These are phyloP conservation scores for Colletotrichum simmondsii DNA, from an alignment of 2,329 filamentous ascomycete species.

Conservation along the genomic window DNA sequence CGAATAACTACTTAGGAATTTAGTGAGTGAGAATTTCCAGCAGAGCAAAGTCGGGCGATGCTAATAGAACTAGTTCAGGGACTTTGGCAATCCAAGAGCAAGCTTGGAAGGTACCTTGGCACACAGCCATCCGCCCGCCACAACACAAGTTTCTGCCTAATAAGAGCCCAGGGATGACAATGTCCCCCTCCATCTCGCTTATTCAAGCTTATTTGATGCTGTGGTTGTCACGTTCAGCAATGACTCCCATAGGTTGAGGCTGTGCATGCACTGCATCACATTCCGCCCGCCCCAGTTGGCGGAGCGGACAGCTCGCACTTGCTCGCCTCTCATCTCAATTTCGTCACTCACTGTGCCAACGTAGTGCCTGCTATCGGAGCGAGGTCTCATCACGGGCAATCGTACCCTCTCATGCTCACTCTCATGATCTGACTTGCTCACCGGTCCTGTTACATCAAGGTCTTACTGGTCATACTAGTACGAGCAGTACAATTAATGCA, in stretches of 20 bases:
- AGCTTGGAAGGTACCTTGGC: background rate
- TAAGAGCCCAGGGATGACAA: background rate
- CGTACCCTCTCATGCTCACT: too few species aligned
- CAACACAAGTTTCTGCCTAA: slow-evolving; percentile 6
- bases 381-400: background rate
- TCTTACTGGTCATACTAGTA: too few species aligned
- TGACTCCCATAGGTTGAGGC: background rate
- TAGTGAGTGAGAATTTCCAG: background rate
- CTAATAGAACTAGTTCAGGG: background rate
- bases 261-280: background rate
- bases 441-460: background rate
- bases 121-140: background rate
- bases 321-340: too few species aligned
- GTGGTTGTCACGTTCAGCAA: background rate
- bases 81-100: background rate
- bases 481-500: too few species aligned
- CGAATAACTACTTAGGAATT: background rate
- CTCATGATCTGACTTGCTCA: background rate
- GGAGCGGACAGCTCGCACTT: background rate
- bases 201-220: slow-evolving; percentile 14
- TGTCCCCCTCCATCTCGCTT: background rate
- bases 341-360: too few species aligned
- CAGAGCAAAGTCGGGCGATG: background rate
- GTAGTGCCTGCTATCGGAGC: background rate
- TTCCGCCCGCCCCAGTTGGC: background rate